A percentile compares a stretch with the other conserved stretches of the same genome.
These are phyloP conservation scores for Rhododendron williamsianum DNA, from an alignment of 148 eudicot genomes.

Conservation along the genomic window DNA sequence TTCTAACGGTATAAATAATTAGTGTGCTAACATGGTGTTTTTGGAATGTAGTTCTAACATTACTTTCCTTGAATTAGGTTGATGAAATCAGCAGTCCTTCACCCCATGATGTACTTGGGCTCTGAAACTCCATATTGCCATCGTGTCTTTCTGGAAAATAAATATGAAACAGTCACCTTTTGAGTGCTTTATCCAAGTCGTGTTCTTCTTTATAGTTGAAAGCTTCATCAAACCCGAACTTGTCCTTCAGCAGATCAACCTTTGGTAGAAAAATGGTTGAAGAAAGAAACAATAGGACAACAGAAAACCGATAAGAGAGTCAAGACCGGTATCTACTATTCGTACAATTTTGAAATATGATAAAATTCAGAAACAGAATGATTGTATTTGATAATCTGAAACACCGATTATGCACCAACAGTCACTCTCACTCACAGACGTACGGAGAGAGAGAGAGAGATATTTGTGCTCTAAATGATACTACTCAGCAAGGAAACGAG, in stretches of 20 bases:
- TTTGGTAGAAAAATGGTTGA: neutral
- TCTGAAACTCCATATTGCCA: neutral
- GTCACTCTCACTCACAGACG: too few species aligned
- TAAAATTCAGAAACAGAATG: too few species aligned
- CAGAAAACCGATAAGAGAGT: neutral
- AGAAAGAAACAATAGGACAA: neutral
- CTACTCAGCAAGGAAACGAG: neutral
- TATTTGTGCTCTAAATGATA: neutral
- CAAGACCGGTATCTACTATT: neutral
- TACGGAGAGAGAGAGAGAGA: neutral
- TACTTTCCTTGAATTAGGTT: neutral
- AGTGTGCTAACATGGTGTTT: too few species aligned
- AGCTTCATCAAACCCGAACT: slow-evolving; percentile 41
- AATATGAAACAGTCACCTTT: slow-evolving; percentile 24
- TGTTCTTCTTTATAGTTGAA: slow-evolving; percentile 39
- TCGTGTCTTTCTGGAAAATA: neutral
- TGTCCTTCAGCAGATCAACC: slow-evolving; percentile 38
- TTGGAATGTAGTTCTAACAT: too few species aligned
- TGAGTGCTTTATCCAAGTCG: slow-evolving; percentile 29
- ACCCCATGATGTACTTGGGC: neutral
- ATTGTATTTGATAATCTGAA: too few species aligned
- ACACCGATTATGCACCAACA: too few species aligned
- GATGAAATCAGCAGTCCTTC: neutral
- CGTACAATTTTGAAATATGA: too few species aligned
- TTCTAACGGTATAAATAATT: too few species aligned